phyloP scores from a whole-genome alignment of 371 early-diverging fungal species.

The Haplosporangium sp. region DNA sequence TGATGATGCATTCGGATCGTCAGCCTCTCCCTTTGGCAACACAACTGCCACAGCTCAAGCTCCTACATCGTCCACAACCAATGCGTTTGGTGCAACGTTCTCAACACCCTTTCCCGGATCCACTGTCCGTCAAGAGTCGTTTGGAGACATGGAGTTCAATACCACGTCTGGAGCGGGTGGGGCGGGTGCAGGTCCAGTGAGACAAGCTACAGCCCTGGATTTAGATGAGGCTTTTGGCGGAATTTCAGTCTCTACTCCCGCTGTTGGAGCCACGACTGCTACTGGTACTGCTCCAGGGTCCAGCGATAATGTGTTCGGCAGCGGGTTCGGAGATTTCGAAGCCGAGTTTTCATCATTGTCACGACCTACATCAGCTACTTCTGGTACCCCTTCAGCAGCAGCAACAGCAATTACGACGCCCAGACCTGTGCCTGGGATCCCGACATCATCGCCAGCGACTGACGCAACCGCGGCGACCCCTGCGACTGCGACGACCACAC shows the following conservation, averaged over 20 bases:
- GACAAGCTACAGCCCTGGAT: constrained; percentile 13
- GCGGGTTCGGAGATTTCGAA: constrained; percentile 45
- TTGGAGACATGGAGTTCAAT: constrained; percentile 14
- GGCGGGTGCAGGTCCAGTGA: too few species aligned
- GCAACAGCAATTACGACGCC: not conserved
- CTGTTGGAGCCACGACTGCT: not conserved
- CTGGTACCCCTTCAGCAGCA: not conserved
- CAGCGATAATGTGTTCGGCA: constrained; percentile 6
- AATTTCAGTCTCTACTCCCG: constrained; percentile 14
- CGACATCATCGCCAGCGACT: not conserved
- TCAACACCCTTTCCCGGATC: constrained; percentile 6
- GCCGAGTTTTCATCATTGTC: constrained; percentile 24
- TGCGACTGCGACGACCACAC: constrained; percentile 8
- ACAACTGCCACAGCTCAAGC: not conserved
- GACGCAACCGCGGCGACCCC: constrained; percentile 3
- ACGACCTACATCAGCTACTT: too few species aligned
- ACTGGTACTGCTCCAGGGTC: constrained; percentile 1
- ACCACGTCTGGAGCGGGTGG: not conserved
- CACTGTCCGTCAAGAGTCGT: constrained; percentile 12
- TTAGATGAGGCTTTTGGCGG: constrained; percentile 52
- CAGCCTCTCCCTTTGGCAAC: constrained; percentile 11
- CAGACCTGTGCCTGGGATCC: constrained; percentile 5
- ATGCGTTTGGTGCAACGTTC: constrained; percentile 14
- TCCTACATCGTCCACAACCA: not conserved
- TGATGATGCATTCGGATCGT: constrained; percentile 47